These are phyloP conservation scores for Mallotus repandus DNA, from an alignment of 441 rosid genomes.

Conservation along the genomic window DNA sequence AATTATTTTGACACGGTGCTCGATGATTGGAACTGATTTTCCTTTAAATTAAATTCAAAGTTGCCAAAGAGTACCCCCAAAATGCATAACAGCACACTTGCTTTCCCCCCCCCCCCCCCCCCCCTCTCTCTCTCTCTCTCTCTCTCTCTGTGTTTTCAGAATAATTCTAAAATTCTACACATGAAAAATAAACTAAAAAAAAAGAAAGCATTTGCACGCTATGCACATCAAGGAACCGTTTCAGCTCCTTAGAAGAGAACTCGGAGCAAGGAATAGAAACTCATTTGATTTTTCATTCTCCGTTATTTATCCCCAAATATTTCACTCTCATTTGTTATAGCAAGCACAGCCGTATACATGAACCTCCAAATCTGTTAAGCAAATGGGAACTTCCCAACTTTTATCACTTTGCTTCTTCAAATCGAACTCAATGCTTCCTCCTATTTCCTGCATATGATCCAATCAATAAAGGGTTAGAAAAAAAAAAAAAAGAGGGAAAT, in stretches of 20 bases:
- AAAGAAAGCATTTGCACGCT: constrained; percentile 1
- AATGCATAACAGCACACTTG: not conserved
- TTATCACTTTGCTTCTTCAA: constrained; percentile 1
- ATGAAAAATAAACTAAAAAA: no score
- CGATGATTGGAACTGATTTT: not conserved
- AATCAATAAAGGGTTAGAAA: not conserved
- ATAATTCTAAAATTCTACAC: no score
- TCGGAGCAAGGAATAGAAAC: constrained; percentile 5
- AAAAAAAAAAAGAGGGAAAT: no score
- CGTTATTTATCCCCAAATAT: not conserved
- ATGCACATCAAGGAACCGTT: constrained; percentile 25
- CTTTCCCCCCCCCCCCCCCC: no score
- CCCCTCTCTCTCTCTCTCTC: no score
- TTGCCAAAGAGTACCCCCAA: not conserved
- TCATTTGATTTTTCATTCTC: constrained; percentile 12
- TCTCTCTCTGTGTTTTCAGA: no score
- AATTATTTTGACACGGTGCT: not conserved
- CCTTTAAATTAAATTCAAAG: not conserved
- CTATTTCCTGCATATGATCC: constrained; percentile 37
- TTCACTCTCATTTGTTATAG: not conserved
- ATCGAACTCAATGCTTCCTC: constrained; percentile 10
- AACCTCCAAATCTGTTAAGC: constrained; percentile 20
- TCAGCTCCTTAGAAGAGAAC: constrained; percentile 19
- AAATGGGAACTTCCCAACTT: constrained; percentile 14
- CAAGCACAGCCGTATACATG: not conserved